Evolutionary conservation across 192 early-diverging fungal genomes (phyloP), one percentile per base, ranked within the genome.

Genomic region (Backusella liffmaniae): DNA sequence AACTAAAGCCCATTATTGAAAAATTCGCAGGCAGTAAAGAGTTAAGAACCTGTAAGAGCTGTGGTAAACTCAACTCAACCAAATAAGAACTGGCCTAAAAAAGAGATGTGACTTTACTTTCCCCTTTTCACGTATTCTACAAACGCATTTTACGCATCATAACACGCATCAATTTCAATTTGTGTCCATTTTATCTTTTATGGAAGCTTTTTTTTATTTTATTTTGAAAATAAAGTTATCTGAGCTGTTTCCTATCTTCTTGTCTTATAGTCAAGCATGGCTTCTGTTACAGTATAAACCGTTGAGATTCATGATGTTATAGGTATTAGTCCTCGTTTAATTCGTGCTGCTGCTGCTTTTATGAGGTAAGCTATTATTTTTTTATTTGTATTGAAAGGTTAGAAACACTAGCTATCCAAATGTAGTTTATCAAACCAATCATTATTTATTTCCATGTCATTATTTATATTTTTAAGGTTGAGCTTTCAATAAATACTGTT

Each of bases 321-420:
- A 77, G 94, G 93, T 23, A 88, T 95, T 80, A 87, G 88, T 2
- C 88, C 95, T 21, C 95, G 95, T 78, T 92, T 99, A 77, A 87
- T 97, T 41, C 87, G 97, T 78, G 96, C 97, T 34, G 97, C 95
- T 9, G 92, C 90, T 21, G 97, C 96, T 12, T 99, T 99, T 89
- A 86, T 96, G 30, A 96, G 96, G 77, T 83, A 76, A 79, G 81
- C 67, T 36, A n/a, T 53, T 16, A 4, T 77, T 77, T 53, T 8
- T 29, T 51, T 44, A 39, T 34, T 32, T 26, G 16, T 15, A 44
- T 39, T 39, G 37, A 39, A 39, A 8, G 10, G 37, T 39, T 39
- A 39, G 9, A 39, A 39, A 5, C 10, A 10, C 37, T 39, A 39
- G 37, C 9, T 39, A 39, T 39, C 37, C 1, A 39, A 39, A 39